Evolutionary conservation across 768 basidiomycete species (phyloP), one percentile per base, ranked within the genome.

Genomic region (Roridomyces roridus): DNA sequence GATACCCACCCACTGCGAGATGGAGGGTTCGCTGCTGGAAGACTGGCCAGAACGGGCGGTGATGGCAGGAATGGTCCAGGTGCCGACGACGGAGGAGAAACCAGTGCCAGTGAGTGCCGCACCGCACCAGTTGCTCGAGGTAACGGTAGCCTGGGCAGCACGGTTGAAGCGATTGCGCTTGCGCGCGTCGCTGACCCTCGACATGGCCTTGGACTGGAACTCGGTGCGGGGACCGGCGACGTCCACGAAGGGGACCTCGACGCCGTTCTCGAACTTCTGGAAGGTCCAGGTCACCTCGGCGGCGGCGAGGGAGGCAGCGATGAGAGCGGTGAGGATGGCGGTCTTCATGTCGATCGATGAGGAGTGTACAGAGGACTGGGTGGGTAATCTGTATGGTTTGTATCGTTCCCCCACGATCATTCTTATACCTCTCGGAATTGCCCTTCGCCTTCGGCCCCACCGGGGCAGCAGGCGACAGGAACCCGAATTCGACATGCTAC

Each of bases 61-160:
- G 39, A 57, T 51, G 21, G 56, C 43, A 45, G 56, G 56, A 49
- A 57, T 24, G 42, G 50, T 51, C 56, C 56, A 57, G 35, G 49
- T 57, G 43, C 56, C 56, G 43, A 37, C 34, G 44, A 57, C 56
- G 25, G 56, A 57, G 39, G 48, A 34, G 44, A 57, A 57, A 44
- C 48, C 49, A 20, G 56, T 17, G 36, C 56, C 56, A 43, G 56
- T 57, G 50, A 57, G 17, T 43, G 56, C 48, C 36, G 55, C 55
- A 36, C 55, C 55, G 42, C 55, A 57, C 55, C 55, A 57, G 55
- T 57, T 57, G 44, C 49, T 51, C 43, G 56, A 57, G 21, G 49
- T 51, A 35, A 57, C 56, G 36, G 55, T 56, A 34, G 35, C 40
- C 17, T 5, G 31, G 31, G 55, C 24, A 20, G 47, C 47, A 23